These are phyloP conservation scores for Phlyctochytrium bullatum DNA, from an alignment of 192 early-diverging fungal species.

Conservation along the genomic window DNA sequence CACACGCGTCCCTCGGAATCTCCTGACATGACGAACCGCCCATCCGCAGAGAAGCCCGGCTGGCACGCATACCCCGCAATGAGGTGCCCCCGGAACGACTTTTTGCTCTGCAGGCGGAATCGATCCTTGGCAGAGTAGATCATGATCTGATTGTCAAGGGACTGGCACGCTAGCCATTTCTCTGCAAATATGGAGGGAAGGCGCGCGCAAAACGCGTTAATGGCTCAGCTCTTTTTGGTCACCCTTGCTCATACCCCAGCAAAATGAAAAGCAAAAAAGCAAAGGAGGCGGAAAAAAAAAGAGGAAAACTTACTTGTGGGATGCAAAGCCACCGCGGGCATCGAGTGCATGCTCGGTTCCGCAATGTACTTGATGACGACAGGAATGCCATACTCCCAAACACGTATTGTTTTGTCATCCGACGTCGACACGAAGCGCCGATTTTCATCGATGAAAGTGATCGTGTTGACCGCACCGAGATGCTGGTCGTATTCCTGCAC, in stretches of 20 bases:
- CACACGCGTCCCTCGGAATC: constrained; percentile 90
- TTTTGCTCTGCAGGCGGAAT: constrained; percentile 86
- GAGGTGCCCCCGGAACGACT: constrained; percentile 87
- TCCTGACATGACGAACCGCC: constrained; percentile 80
- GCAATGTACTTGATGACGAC: constrained; percentile 97
- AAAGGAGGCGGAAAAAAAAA: background rate
- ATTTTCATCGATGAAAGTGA: constrained; percentile 95
- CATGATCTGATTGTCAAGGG: constrained; percentile 94
- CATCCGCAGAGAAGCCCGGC: constrained; percentile 89
- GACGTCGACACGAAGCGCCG: constrained; percentile 92
- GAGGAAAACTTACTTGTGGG: constrained; percentile 69
- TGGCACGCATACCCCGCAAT: constrained; percentile 97
- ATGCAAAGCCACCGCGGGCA: constrained; percentile 88
- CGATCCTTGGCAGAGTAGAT: constrained; percentile 84
- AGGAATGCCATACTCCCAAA: constrained; percentile 98
- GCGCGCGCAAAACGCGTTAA: constrained; percentile 7
- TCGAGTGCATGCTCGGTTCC: constrained; percentile 94
- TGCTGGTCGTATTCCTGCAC: constrained; percentile 97
- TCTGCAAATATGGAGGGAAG: constrained; percentile 42
- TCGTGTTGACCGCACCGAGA: constrained; percentile 91
- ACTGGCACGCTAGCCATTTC: constrained; percentile 93
- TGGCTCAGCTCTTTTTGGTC: no score
- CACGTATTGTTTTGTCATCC: constrained; percentile 95
- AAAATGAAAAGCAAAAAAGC: background rate
- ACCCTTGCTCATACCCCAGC: no score